Evolutionary conservation across 2,329 filamentous ascomycete species (phyloP).

Genomic region (Fusarium setosum): DNA sequence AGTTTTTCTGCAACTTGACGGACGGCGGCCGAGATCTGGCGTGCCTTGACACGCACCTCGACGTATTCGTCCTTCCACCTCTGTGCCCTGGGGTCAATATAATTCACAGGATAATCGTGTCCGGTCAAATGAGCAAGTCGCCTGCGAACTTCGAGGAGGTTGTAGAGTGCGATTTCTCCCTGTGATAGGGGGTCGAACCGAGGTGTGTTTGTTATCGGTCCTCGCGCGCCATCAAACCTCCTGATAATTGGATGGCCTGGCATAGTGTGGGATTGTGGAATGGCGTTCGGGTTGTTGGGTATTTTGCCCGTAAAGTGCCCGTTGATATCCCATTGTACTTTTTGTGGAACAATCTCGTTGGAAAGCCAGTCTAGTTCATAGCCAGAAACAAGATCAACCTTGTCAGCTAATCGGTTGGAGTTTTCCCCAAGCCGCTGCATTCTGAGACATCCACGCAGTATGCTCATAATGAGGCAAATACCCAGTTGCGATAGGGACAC

Average conservation of each 20-base stretch:
- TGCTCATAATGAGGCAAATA: neutral
- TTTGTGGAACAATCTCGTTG: neutral
- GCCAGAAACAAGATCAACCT: neutral
- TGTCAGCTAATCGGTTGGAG: neutral
- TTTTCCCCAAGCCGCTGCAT: neutral
- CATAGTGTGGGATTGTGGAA: no score
- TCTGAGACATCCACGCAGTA: neutral
- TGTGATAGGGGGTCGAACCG: no score
- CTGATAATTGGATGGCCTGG: no score
- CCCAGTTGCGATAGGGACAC: neutral
- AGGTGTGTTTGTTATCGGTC: no score
- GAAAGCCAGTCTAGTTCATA: neutral
- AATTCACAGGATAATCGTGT: neutral
- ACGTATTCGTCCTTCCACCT: constrained; percentile 22
- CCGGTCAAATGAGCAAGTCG: constrained; percentile 22
- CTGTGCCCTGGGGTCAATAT: neutral
- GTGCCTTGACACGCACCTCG: constrained; percentile 15
- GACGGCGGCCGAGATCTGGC: constrained; percentile 2
- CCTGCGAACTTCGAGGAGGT: neutral
- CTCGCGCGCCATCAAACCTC: no score
- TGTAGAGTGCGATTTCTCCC: neutral
- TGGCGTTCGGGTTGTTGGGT: no score
- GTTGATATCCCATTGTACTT: no score
- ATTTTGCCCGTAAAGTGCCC: no score
- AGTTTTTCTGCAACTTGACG: constrained; percentile 5